Base-by-base conservation (phyloP, 2,329 filamentous ascomycete species). In the Cephalotrichum gorgonifer region DNA sequence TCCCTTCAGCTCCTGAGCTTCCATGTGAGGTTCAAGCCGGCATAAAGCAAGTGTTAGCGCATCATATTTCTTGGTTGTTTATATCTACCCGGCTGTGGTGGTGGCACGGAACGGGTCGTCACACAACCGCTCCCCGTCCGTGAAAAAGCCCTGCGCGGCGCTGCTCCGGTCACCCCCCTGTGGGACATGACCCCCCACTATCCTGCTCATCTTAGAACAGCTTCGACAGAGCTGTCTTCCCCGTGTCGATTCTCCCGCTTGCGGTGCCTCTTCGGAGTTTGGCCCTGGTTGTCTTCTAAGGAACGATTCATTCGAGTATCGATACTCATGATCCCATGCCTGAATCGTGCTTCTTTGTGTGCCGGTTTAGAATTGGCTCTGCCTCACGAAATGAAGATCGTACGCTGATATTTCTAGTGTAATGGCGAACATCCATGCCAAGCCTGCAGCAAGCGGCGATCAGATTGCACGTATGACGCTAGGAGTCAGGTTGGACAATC, bases 351-450 rank as follows among this genome's bases (percentile, higher is more conserved):
- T 31, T 6, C 27, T 4, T 31, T 4, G n/a, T n/a, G n/a, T n/a
- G n/a, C n/a, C n/a, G n/a, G n/a, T n/a, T n/a, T n/a, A n/a, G n/a
- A n/a, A n/a, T n/a, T n/a, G n/a, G n/a, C n/a, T n/a, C n/a, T n/a
- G n/a, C n/a, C n/a, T n/a, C n/a, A n/a, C n/a, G n/a, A n/a, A n/a
- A n/a, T n/a, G 6, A 39, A 39, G 35, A 39, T 9, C n/a, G 15
- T n/a, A 17, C 33, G 20, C 38, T 51, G 31, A 44, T 22, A 3
- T 20, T 26, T 28, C 22, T 28, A 82, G 78, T 82, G 78, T 62
- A 78, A 82, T 62, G 78, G 78, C 25, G 58, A 69, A 43, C 69
- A 66, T 47, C 78, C 78, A 33, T 83, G 79, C 61, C 71, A 70
- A 51, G 76, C 74, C 23, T 83, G 79, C 62, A 64, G 67, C 42